Base-by-base conservation (phyloP, 2,329 filamentous ascomycete genomes). In the Coniochaeta sp. region DNA sequence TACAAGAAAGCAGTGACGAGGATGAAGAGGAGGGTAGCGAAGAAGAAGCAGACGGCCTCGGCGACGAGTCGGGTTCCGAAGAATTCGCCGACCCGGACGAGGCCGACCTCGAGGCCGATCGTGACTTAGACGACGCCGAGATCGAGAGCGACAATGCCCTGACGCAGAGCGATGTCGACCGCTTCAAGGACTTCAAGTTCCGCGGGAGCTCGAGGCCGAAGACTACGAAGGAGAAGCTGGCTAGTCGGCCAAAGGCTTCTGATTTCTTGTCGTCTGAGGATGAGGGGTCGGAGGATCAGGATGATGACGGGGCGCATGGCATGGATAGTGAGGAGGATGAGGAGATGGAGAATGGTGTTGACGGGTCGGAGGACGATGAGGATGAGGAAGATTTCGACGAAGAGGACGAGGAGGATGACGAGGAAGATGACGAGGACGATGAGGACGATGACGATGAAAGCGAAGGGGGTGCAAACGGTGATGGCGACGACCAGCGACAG, bases 151-250 rank as follows among this genome's bases (percentile, higher is more conserved):
- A 49, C 13, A 49, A 49, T 35, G 47, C 47, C 16, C 47, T 49
- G 14, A 35, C 28, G 22, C 18, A 49, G 16, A 49, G 47, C 31
- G 47, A 49, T 27, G 31, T 20, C 28, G 47, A 49, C 6, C 30
- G 47, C 4, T 90, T 96, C 61, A 83, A 87, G 57, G 82, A 81
- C 1, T 96, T 88, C 64, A 81, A 71, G 0, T 85, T 85, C 57
- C 71, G 78, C 28, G 81, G 80, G 20, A 85, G 80, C 65, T 76
- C 74, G 2, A 79, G 78, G 55, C 72, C 76, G 4, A 66, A 16
- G 58, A 66, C 45, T 62, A 64, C 55, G 30, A 67, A 65, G 14
- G 72, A 67, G 51, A 67, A 77, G 55, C 71, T 74, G 7, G 78
- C 67, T 35, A 42, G 38, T 18, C 24, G 45, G 6, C 45, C 45